Conservation (phyloP, 2,329 filamentous ascomycete genomes). For the Microdochium bolleyi region DNA sequence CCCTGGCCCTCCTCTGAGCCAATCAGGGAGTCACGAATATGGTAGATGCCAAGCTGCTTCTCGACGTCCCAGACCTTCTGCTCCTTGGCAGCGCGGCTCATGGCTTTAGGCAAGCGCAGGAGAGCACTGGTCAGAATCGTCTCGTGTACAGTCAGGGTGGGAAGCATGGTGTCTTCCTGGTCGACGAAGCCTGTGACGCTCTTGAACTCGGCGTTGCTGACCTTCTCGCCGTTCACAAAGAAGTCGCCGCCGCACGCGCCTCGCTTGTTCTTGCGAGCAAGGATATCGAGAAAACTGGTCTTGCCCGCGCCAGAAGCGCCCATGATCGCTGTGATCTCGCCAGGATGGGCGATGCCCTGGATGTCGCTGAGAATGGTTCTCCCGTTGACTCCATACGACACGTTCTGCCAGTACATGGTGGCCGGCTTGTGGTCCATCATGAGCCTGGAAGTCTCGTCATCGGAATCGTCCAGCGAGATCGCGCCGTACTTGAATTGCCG, state of each 20-base stretch:
- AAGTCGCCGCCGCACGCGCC: slow-evolving; percentile 73
- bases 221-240: slow-evolving; percentile 87
- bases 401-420: slow-evolving; percentile 78
- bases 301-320: slow-evolving; percentile 96
- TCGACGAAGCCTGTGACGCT: slow-evolving; percentile 95
- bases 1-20: slow-evolving; percentile 92
- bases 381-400: slow-evolving; percentile 79
- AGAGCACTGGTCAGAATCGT: slow-evolving; percentile 93
- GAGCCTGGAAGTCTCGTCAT: slow-evolving; percentile 78
- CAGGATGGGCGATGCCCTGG: slow-evolving; percentile 80
- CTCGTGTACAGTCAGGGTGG: slow-evolving; percentile 94
- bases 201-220: slow-evolving; percentile 77
- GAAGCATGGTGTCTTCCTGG: slow-evolving; percentile 94
- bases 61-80: slow-evolving; percentile 89
- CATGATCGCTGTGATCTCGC: slow-evolving; percentile 97
- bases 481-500: slow-evolving; percentile 62
- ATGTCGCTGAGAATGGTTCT: slow-evolving; percentile 78
- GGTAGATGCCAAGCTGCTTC: slow-evolving; percentile 87
- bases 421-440: slow-evolving; percentile 90
- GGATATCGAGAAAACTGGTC: slow-evolving; percentile 91
- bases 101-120: slow-evolving; percentile 83
- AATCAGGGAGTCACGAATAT: slow-evolving; percentile 91
- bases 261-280: slow-evolving; percentile 94
- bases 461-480: slow-evolving; percentile 80
- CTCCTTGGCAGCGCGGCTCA: slow-evolving; percentile 82